Conservation (phyloP, 2,329 filamentous ascomycete genomes). For the Penicillium sp. region DNA sequence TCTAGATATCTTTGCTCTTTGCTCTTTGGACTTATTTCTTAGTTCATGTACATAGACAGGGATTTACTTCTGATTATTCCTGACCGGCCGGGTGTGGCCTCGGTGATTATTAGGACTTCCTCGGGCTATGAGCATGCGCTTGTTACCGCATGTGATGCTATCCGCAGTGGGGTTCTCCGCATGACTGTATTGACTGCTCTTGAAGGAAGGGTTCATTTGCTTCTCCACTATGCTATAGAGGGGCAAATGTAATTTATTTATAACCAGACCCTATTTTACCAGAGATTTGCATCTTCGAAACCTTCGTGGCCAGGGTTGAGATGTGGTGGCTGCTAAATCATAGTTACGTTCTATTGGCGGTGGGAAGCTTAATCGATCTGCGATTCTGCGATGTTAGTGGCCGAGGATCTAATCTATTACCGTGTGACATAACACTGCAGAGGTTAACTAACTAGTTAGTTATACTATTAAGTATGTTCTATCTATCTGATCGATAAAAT, state of each 20-base stretch:
- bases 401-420: not conserved
- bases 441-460: not conserved
- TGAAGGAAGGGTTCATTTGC: not conserved
- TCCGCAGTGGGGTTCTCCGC: not conserved
- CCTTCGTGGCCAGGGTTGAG: not conserved
- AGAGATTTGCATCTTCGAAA: not conserved
- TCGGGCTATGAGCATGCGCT: constrained; percentile 1
- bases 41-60: not conserved
- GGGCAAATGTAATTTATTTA: not conserved
- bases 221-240: not conserved
- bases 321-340: not conserved
- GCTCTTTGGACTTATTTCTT: not conserved
- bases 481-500: not conserved
- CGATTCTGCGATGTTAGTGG: not conserved
- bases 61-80: not conserved
- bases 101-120: not conserved
- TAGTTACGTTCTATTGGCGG: not conserved
- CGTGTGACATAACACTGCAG: not conserved
- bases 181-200: not conserved
- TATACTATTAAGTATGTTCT: not conserved
- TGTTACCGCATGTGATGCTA: constrained; percentile 2
- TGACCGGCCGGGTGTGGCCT: not conserved
- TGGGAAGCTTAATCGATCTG: not conserved
- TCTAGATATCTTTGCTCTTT: not conserved
- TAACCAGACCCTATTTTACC: not conserved